Conservation (phyloP, 2,329 filamentous ascomycete species). For the Scedosporium boydii region DNA sequence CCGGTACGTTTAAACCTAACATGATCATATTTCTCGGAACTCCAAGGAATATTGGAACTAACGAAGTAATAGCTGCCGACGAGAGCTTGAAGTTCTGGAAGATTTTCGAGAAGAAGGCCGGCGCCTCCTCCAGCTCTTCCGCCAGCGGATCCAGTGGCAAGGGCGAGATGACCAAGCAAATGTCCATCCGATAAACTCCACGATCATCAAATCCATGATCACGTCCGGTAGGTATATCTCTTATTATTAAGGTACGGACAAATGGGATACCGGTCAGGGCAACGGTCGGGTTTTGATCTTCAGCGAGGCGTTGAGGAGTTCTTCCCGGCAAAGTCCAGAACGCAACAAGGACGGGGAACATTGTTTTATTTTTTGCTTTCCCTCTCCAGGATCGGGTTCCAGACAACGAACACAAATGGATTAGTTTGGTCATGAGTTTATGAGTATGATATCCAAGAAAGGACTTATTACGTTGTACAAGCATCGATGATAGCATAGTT, state of each 20-base stretch:
- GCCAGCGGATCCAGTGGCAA: slow-evolving; percentile 63
- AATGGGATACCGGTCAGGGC: background rate
- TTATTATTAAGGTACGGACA: background rate
- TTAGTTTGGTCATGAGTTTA: slow-evolving; percentile 4
- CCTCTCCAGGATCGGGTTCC: background rate
- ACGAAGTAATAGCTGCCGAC: slow-evolving; percentile 58
- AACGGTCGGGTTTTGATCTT: slow-evolving; percentile 20
- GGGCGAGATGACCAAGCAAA: slow-evolving; percentile 84
- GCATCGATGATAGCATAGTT: background rate
- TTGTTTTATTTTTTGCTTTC: slow-evolving; percentile 2
- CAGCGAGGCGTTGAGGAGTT: slow-evolving; percentile 45
- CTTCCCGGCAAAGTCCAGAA: slow-evolving; percentile 15
- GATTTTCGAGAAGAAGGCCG: slow-evolving; percentile 97
- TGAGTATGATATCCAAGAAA: background rate
- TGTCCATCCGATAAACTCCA: slow-evolving; percentile 69
- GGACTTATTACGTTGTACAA: background rate
- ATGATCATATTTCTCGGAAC: too few species aligned
- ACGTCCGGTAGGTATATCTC: slow-evolving; percentile 7
- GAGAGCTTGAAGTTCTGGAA: slow-evolving; percentile 99
- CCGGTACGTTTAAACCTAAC: slow-evolving; percentile 43
- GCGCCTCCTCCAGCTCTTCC: slow-evolving; percentile 54
- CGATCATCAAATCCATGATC: background rate
- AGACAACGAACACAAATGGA: background rate
- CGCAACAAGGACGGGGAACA: background rate
- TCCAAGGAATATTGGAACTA: background rate